These are phyloP conservation scores for Colletotrichum viniferum DNA, from an alignment of 2,329 filamentous ascomycete species.

Conservation along the genomic window DNA sequence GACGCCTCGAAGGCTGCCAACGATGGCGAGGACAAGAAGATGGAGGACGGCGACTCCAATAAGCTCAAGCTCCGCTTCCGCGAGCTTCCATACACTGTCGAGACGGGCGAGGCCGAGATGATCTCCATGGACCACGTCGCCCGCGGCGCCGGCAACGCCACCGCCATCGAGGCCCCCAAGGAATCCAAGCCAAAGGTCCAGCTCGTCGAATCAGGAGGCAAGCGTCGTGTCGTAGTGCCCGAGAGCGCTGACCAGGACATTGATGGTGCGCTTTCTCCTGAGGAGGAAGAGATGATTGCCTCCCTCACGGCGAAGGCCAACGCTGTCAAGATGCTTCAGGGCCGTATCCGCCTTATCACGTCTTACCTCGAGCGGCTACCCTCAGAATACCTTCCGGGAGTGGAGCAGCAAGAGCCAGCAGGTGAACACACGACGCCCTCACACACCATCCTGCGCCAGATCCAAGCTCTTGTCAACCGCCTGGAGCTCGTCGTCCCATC, in stretches of 20 bases:
- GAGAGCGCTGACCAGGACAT: constrained; percentile 32
- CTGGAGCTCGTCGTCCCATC: constrained; percentile 81
- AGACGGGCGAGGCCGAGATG: constrained; percentile 97
- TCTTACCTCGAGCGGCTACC: constrained; percentile 80
- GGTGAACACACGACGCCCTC: constrained; percentile 52
- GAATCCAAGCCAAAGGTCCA: constrained; percentile 44
- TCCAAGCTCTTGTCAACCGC: constrained; percentile 83
- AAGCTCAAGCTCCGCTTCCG: constrained; percentile 73
- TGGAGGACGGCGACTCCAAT: constrained; percentile 66
- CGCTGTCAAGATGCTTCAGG: constrained; percentile 90
- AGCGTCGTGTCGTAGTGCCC: constrained; percentile 42
- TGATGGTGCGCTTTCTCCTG: constrained; percentile 51
- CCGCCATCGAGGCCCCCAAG: constrained; percentile 52
- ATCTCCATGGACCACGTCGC: constrained; percentile 95
- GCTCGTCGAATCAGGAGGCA: constrained; percentile 52
- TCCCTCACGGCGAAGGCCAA: constrained; percentile 86
- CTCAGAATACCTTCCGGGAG: constrained; percentile 63
- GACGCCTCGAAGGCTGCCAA: constrained; percentile 45
- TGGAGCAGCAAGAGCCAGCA: constrained; percentile 34
- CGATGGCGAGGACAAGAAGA: constrained; percentile 70
- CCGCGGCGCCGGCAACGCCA: constrained; percentile 80
- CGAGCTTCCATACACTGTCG: constrained; percentile 84
- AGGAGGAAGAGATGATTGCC: constrained; percentile 66
- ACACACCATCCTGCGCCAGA: constrained; percentile 81
- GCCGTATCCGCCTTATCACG: constrained; percentile 73